Evolutionary conservation across 768 basidiomycete genomes (phyloP), one percentile per base, ranked within the genome.

Genomic region (Leccinum broughii): DNA sequence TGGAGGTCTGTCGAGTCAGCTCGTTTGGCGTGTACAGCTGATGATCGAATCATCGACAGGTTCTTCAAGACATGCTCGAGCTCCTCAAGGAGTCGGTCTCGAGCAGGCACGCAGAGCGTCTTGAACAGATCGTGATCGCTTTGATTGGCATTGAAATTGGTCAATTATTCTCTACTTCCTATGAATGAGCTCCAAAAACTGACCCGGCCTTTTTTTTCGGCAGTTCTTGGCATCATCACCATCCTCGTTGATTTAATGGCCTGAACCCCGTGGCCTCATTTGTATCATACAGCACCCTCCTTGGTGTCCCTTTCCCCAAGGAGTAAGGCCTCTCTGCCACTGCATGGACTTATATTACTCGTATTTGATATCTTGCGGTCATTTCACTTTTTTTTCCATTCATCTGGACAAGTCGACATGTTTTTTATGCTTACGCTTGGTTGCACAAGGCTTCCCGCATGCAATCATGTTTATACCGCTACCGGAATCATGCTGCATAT

Each of bases 61-160:
- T 98, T 54, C 77, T 98, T 37, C 95, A 98, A 81, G 95, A 98
- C 73, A 96, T 98, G 92, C 84, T 98, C 11, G 90, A 94, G 70
- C 83, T 98, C 55, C 78, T 98, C 55, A 98, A 98, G 75, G 95
- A 97, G 75, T 92, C 92, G 11, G 95, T 96, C 26, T 92, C 92
- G 28, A 93, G 88, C 64, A 86, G 87, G 67, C 93, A 97, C 68
- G 86, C 93, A 1, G 95, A 97, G 74, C 84, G 93, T 26, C 81
- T 97, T 8, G 95, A 97, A 73, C 91, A 92, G 72, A 93, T 97
- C 59, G 91, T 97, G 63, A 96, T 97, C 62, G 87, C 85, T 54
- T 79, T 97, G 58, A 96, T 97, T 70, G 95, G 77, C 44, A 89
- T 95, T 55, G 92, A 93, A 75, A 94, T 94, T 58, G 83, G 90